A percentile compares a stretch with the other conserved stretches of the same genome.
Evolutionary conservation across 495 filamentous ascomycete genomes (phyloP).

Genomic region (Trypethelium eluteriae): DNA sequence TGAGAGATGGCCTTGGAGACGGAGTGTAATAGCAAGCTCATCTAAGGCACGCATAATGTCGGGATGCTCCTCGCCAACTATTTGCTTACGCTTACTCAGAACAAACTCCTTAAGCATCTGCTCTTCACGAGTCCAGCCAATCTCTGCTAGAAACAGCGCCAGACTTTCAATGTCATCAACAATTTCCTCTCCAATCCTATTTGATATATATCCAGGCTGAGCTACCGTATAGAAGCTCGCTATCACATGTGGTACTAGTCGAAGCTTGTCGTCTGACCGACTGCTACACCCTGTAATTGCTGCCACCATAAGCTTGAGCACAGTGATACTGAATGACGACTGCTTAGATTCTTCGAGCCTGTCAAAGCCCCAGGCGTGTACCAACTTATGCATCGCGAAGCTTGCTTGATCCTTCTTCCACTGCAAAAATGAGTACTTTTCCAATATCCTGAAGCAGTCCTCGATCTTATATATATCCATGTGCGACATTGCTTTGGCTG

Average conservation of each 20-base stretch:
- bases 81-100: neutral
- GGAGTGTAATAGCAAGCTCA: neutral
- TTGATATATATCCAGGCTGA: neutral
- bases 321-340: neutral
- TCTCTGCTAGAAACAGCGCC: neutral
- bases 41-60: neutral
- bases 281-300: neutral
- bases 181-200: neutral
- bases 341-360: constrained; percentile 12
- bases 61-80: neutral
- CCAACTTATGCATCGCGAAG: constrained; percentile 24
- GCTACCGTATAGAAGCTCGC: constrained; percentile 11
- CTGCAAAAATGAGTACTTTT: constrained; percentile 13
- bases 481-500: neutral
- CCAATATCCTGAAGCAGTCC: constrained; percentile 12
- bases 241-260: constrained; percentile 18
- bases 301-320: neutral
- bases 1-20: neutral
- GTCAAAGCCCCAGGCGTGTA: constrained; percentile 23
- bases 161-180: neutral
- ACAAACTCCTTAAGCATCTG: neutral
- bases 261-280: constrained; percentile 5
- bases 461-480: constrained; percentile 13
- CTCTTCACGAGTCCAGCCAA: neutral
- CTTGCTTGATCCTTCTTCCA: constrained; percentile 17